phyloP scores from a whole-genome alignment of 2,329 filamentous ascomycete genomes.

The Cordyceps javanica region DNA sequence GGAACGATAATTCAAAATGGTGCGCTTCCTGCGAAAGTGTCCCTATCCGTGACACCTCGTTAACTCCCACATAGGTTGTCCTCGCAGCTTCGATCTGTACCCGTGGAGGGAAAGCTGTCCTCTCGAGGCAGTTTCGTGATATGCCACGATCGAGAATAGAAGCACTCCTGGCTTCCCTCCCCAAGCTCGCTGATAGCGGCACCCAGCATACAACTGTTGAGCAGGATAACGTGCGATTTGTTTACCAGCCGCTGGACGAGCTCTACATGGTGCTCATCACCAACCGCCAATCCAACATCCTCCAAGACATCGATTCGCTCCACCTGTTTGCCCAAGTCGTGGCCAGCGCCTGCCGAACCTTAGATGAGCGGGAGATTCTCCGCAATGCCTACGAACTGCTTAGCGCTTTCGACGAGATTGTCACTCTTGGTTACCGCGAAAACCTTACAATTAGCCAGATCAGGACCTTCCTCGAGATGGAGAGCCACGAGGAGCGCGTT shows the following conservation, averaged over 20 bases:
- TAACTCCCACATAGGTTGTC: constrained; percentile 65
- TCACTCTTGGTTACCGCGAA: constrained; percentile 91
- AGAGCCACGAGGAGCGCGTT: constrained; percentile 97
- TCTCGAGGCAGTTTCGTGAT: constrained; percentile 95
- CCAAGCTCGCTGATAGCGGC: constrained; percentile 91
- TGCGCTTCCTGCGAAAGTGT: constrained; percentile 18
- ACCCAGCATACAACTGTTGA: constrained; percentile 98
- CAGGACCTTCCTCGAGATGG: constrained; percentile 99
- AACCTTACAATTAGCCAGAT: constrained; percentile 96
- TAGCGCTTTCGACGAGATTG: constrained; percentile 94
- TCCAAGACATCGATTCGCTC: constrained; percentile 97
- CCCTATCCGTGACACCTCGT: constrained; percentile 4
- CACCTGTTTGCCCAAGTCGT: constrained; percentile 98
- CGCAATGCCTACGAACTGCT: constrained; percentile 94
- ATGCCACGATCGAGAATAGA: constrained; percentile 97
- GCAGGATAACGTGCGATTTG: constrained; percentile 98
- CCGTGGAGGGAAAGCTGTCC: constrained; percentile 93
- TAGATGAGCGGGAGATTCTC: constrained; percentile 93
- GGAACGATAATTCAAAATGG: constrained; percentile 30
- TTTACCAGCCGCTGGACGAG: constrained; percentile 98
- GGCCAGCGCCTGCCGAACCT: constrained; percentile 87
- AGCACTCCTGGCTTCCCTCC: constrained; percentile 92
- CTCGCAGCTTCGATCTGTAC: constrained; percentile 99
- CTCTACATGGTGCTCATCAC: constrained; percentile 99
- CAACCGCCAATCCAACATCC: constrained; percentile 97